Evolutionary conservation across 495 filamentous ascomycete genomes (phyloP), one percentile per base, ranked within the genome.

Genomic region (Cercophora samala): DNA sequence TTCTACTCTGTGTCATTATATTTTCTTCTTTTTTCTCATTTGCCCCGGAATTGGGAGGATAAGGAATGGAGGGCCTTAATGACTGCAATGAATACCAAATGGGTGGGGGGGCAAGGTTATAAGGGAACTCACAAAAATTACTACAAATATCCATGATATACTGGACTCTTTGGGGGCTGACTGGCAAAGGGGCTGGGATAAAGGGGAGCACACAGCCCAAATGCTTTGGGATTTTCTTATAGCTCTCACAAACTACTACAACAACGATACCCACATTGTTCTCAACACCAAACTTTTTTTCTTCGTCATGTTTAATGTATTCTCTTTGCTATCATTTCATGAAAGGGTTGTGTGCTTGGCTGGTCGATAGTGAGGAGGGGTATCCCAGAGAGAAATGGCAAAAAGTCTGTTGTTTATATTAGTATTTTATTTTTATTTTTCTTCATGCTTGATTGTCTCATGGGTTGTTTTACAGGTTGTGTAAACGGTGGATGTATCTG

Each of bases 1-100:
- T 32, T 66, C 24, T 64, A 60, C 55, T 29, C n/a, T 64, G 62
- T 68, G 61, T 64, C 59, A 60, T 64, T 58, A 23, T 60, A 51
- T 42, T 62, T 53, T 37, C 24, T 17, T 26, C 66, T 60, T 18
- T 59, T 37, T 46, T 59, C 51, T 56, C 19, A n/a, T 63, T 53
- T 53, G 15, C 15, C 37, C 15, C 3, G 37, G 37, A 46, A 46
- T 17, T 46, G 53, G 53, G n/a, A 56, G n/a, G 5, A 8, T 8
- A 56, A 23, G 53, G 53, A 21, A 56, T 23, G 53, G 19, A 56
- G 26, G 26, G 8, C 53, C 61, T 32, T 52, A 56, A 53, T 68
- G 63, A 65, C 63, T 24, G 53, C 32, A 63, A 63, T 63, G 24
- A 64, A 52, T 54, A 51, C 22, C 53, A 56, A 56, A 56, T 56